These are phyloP conservation scores for Hypoxylon sp. DNA, from an alignment of 2,329 filamentous ascomycete species.

Conservation along the genomic window DNA sequence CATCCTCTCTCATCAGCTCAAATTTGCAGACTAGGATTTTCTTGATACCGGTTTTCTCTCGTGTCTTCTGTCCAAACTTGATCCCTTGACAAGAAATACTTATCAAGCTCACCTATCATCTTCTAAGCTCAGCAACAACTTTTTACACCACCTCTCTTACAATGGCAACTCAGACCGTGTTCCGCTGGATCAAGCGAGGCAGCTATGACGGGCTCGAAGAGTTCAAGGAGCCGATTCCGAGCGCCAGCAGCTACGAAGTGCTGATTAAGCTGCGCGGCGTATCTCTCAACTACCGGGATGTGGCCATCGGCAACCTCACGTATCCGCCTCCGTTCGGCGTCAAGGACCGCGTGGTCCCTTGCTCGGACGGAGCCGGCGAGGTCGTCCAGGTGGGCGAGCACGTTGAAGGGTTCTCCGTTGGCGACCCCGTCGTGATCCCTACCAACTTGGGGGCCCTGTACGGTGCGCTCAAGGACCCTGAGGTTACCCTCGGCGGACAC, in stretches of 20 bases:
- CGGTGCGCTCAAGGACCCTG: constrained; percentile 37
- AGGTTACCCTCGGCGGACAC: constrained; percentile 40
- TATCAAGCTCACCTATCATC: neutral
- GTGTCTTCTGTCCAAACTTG: neutral
- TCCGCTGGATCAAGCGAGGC: constrained; percentile 17
- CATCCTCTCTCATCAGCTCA: neutral
- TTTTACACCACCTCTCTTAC: neutral
- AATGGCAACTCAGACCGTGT: constrained; percentile 33
- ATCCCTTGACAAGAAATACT: neutral
- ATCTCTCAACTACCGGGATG: constrained; percentile 48
- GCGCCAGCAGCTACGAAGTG: constrained; percentile 39
- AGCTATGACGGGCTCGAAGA: constrained; percentile 37
- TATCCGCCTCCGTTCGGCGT: constrained; percentile 48
- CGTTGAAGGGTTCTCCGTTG: constrained; percentile 39
- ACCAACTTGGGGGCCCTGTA: constrained; percentile 40
- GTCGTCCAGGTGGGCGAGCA: constrained; percentile 43
- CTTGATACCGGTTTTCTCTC: neutral
- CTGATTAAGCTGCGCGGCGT: constrained; percentile 45
- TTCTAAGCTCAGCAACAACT: neutral
- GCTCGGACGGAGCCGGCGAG: constrained; percentile 49
- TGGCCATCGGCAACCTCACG: constrained; percentile 40
- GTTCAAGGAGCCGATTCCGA: constrained; percentile 40
- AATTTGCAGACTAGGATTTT: neutral
- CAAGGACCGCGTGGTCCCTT: constrained; percentile 48
- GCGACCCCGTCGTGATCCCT: constrained; percentile 45